Evolutionary conservation across 495 filamentous ascomycete genomes (phyloP), one percentile per base, ranked within the genome.

Genomic region (Entonaema liquescens): DNA sequence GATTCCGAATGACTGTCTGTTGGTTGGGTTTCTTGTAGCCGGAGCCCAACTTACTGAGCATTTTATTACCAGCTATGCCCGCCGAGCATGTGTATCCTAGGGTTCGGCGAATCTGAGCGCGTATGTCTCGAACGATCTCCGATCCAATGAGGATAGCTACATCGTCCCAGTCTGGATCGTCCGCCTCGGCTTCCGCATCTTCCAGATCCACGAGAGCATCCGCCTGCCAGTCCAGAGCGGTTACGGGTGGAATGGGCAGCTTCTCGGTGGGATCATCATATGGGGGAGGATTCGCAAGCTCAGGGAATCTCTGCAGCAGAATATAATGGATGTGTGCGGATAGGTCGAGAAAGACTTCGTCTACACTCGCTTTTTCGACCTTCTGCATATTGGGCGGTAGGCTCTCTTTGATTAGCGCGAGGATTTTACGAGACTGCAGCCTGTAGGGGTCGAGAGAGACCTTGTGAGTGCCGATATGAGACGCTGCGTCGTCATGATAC

Each of bases 131-230:
- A 36, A 97, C 90, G 71, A 98, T 95, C 76, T 97, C 93, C 8
- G 93, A 92, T 0, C 91, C 94, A 64, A 97, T 86, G 23, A 91
- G 81, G 75, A 97, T 92, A 15, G 88, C 92, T 73, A 98, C 85
- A 81, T 98, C 95, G 81, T 99, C 95, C 96, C 96, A 99, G 79
- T 97, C 94, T 4, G 92, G 93, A 76, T 94, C 89, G 73, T 92
- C 90, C 49, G 91, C 86, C 74, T 95, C 93, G 4, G 85, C 87
- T 70, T 95, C 89, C 12, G 85, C 84, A 40, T 86, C 79, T 72
- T 93, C 89, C 59, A 95, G 78, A 74, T 94, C 93, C 21, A 97
- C 84, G 42, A 98, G 79, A 15, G 87, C 89, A 80, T 96, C 93
- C 1, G 89, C 84, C 52, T 90, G 78, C 95, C 95, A 98, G 71